Evolutionary conservation across 208 protist genomes (phyloP).

Genomic region (Crithidia brevicula): DNA sequence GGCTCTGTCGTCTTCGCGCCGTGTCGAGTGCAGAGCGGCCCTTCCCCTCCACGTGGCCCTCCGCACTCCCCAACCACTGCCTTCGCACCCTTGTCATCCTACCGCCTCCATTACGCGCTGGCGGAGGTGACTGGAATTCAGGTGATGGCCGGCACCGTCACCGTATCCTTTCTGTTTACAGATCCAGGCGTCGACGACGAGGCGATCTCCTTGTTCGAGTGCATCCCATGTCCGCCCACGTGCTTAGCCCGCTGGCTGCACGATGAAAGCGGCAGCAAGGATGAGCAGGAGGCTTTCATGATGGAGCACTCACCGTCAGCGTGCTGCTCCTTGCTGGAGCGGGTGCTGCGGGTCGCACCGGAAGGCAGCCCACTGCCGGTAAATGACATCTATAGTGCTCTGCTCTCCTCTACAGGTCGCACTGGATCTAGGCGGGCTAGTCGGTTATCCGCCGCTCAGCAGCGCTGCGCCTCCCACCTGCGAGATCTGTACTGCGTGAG

Average conservation of each 20-base stretch:
- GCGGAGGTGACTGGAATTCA: slow-evolving; percentile 79
- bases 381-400: slow-evolving; percentile 28
- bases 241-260: slow-evolving; percentile 31
- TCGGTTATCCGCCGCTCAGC: slow-evolving; percentile 1
- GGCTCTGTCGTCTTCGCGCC: slow-evolving; percentile 36
- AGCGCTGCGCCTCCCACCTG: slow-evolving; percentile 22
- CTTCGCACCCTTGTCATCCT: not conserved
- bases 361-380: slow-evolving; percentile 32
- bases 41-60: not conserved
- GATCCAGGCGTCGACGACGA: slow-evolving; percentile 78
- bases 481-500: slow-evolving; percentile 38
- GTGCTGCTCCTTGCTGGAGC: slow-evolving; percentile 44
- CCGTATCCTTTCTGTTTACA: slow-evolving; percentile 57
- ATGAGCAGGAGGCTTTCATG: not conserved
- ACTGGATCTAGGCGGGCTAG: not conserved
- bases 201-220: slow-evolving; percentile 61
- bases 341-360: slow-evolving; percentile 27
- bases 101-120: slow-evolving; percentile 41
- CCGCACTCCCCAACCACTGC: not conserved
- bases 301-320: not conserved
- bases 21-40: slow-evolving; percentile 14
- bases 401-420: slow-evolving; percentile 3
- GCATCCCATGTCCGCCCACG: slow-evolving; percentile 56
- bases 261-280: not conserved
- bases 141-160: slow-evolving; percentile 58